Evolutionary conservation across 2,329 filamentous ascomycete genomes (phyloP), one percentile per base, ranked within the genome.

Genomic region (Ramichloridium luteum): DNA sequence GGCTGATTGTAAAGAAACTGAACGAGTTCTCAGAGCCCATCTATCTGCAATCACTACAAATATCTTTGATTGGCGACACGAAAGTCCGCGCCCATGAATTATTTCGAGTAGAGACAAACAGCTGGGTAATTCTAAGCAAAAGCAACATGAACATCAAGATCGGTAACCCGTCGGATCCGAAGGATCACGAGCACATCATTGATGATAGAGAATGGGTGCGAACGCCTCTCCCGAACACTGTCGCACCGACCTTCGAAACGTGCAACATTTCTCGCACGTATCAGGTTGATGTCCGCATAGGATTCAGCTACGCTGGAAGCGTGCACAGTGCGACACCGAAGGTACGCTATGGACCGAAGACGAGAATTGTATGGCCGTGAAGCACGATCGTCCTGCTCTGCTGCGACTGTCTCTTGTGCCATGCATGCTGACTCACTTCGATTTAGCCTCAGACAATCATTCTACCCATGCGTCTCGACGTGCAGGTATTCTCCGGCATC

Each of bases 401-500:
- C 6, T 29, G 13, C 4, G 20, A 6, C 11, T 13, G 13, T 28
- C 8, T 25, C 23, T 25, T 4, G 5, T 13, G n/a, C 4, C 23
- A 4, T 25, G 8, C 23, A 8, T 8, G 8, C 23, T 25, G 27
- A 13, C n/a, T 8, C 15, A 13, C 10, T 17, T 4, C 28, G 5
- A 15, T 17, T 14, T 20, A 55, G 51, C 40, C 53, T 6, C 82
- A 93, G 59, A 68, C 77, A 31, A 74, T 93, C 18, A 70, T 80
- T 34, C 67, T 93, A 3, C 83, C 86, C 4, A 65, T 98, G 12
- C 70, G 78, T 39, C 77, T 96, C 48, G 74, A 77, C 18, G 68
- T 92, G 30, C 71, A 84, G 34, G 74, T 98, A 11, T 96, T 72
- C 56, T 93, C 86, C 1, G 90, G 90, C 44, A 85, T 96, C 43